phyloP scores from a whole-genome alignment of 2,329 filamentous ascomycete species.

The Lachnum nothofagi region DNA sequence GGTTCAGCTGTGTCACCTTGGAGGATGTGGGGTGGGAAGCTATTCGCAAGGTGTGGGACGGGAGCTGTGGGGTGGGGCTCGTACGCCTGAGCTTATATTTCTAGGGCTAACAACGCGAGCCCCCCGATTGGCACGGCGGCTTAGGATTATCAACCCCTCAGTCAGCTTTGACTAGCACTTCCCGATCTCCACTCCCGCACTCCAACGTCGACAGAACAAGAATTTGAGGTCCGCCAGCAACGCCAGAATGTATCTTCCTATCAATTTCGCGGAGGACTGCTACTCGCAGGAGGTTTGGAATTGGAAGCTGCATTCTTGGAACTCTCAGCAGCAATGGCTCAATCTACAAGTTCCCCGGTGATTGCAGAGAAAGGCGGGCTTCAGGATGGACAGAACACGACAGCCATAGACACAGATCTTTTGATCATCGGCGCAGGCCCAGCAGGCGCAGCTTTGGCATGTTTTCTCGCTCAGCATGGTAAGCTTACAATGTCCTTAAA shows the following conservation, averaged over 20 bases:
- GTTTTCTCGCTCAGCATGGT: constrained; percentile 48
- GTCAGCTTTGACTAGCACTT: too few species aligned
- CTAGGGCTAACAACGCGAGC: neutral
- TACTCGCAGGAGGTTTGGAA: too few species aligned
- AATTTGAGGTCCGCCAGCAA: too few species aligned
- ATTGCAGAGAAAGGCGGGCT: neutral
- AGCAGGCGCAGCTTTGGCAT: constrained; percentile 49
- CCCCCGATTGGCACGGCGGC: neutral
- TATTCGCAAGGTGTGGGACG: neutral
- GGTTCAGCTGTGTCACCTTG: too few species aligned
- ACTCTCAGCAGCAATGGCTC: neutral
- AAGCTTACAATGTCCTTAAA: constrained; percentile 5
- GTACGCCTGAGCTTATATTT: neutral
- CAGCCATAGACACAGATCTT: constrained; percentile 38
- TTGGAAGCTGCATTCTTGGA: too few species aligned
- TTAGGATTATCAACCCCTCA: too few species aligned
- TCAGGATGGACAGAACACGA: neutral
- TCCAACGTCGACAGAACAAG: too few species aligned
- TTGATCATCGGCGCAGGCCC: constrained; percentile 50
- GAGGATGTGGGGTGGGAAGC: neutral
- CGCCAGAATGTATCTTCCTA: too few species aligned
- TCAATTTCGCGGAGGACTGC: too few species aligned
- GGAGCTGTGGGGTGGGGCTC: neutral
- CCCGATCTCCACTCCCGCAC: too few species aligned
- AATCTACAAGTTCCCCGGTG: neutral